These are phyloP conservation scores for Gymnopilus junonius DNA, from an alignment of 768 basidiomycete genomes.

Conservation along the genomic window DNA sequence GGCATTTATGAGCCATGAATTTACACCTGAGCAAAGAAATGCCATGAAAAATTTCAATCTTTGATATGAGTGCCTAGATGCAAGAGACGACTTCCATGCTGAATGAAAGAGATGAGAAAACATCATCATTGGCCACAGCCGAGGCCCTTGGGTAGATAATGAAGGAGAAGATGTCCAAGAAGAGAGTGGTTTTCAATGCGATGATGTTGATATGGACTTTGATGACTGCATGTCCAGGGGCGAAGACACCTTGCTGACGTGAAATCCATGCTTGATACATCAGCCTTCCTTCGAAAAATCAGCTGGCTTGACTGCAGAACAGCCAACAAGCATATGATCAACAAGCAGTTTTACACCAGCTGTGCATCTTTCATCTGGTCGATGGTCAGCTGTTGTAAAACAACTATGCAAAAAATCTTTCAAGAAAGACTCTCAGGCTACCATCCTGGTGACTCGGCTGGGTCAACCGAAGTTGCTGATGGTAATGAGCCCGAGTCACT, in stretches of 20 bases:
- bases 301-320: neutral
- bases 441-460: neutral
- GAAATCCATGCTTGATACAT: neutral
- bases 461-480: neutral
- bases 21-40: constrained; percentile 13
- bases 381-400: neutral
- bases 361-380: neutral
- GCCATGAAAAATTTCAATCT: constrained; percentile 36
- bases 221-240: neutral
- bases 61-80: constrained; percentile 39
- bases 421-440: neutral
- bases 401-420: neutral
- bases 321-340: neutral
- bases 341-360: neutral
- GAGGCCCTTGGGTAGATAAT: too few species aligned
- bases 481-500: neutral
- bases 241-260: neutral
- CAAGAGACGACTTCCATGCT: constrained; percentile 33
- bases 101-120: constrained; percentile 5
- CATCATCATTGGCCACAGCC: too few species aligned
- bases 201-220: neutral
- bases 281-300: neutral
- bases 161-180: neutral
- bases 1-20: constrained; percentile 22
- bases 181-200: neutral